A percentile compares a stretch with the other conserved stretches of the same genome.
These are phyloP conservation scores for Myochromella boudieri DNA, from an alignment of 768 basidiomycete species.

Conservation along the genomic window DNA sequence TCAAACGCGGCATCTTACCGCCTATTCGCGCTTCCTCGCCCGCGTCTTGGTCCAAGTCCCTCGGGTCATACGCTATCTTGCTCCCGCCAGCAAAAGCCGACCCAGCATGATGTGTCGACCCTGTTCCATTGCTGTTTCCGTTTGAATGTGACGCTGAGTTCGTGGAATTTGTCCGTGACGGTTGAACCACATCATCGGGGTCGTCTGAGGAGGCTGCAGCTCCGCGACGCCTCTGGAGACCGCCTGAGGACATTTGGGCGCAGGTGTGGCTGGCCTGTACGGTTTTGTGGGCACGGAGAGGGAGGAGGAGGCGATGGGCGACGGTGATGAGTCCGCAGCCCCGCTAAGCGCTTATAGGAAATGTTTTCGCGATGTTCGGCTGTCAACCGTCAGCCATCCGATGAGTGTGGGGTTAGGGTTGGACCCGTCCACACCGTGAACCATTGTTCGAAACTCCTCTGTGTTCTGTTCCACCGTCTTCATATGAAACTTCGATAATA, in stretches of 20 bases:
- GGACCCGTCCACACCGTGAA: too few relatives aligned
- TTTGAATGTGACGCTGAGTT: conserved; percentile 13
- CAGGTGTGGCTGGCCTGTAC: not conserved
- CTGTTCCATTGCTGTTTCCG: too few relatives aligned
- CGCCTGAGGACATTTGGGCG: conserved; percentile 45
- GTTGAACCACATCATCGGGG: conserved; percentile 35
- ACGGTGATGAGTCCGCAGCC: too few relatives aligned
- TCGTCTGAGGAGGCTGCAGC: conserved; percentile 37
- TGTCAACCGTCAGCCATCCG: too few relatives aligned
- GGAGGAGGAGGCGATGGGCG: too few relatives aligned
- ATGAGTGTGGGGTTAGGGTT: too few relatives aligned
- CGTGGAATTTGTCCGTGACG: conserved; percentile 20
- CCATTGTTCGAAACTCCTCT: too few relatives aligned
- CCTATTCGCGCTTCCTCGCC: conserved; percentile 61
- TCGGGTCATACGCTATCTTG: conserved; percentile 91
- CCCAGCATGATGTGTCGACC: conserved; percentile 59
- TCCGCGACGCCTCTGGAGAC: conserved; percentile 60
- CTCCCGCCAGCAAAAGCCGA: conserved; percentile 84
- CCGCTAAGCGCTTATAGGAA: too few relatives aligned
- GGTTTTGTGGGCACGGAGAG: too few relatives aligned
- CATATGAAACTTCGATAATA: too few relatives aligned
- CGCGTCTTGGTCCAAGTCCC: conserved; percentile 76
- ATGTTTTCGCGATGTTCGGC: too few relatives aligned
- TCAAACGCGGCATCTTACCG: conserved; percentile 79
- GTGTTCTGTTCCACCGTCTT: too few relatives aligned